These are phyloP conservation scores for Luzula sylvatica DNA, from an alignment of 176 grass and related monocot genomes.

Conservation along the genomic window DNA sequence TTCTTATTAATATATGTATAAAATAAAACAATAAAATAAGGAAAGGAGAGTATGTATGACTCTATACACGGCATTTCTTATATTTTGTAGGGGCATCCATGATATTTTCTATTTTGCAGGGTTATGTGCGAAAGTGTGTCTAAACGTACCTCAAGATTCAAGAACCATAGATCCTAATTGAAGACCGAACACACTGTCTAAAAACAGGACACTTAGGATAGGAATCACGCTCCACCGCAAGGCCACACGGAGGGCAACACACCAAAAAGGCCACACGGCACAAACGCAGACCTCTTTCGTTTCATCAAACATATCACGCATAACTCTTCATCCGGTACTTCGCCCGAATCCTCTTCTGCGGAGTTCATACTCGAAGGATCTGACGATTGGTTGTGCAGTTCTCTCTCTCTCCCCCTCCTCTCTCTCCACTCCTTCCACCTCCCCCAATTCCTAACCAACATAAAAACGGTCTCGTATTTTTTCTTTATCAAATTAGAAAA, in stretches of 20 bases:
- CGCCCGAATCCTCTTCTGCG: constrained; percentile 26
- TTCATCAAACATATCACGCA: constrained; percentile 81
- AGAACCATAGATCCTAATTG: constrained; percentile 73
- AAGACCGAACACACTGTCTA: constrained; percentile 50
- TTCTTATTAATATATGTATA: no score
- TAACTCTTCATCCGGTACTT: constrained; percentile 53
- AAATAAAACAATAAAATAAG: no score
- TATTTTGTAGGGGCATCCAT: no score
- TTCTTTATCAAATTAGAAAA: no score
- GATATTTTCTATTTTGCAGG: no score
- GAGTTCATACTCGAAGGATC: neutral
- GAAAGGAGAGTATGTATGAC: no score
- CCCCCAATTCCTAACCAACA: constrained; percentile 38
- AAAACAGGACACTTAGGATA: constrained; percentile 68
- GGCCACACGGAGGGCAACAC: constrained; percentile 63
- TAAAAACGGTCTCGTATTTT: no score
- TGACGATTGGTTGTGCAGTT: constrained; percentile 25
- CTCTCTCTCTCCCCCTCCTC: constrained; percentile 26
- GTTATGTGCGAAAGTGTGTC: no score
- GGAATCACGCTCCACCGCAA: constrained; percentile 30
- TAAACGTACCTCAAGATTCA: no score
- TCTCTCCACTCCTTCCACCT: constrained; percentile 50
- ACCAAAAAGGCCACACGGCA: constrained; percentile 94
- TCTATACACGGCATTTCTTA: no score
- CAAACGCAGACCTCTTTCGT: constrained; percentile 61